Percentiles rank a stretch among this genome's conserved stretches.
Conservation (phyloP, 2,329 filamentous ascomycete species). For the Pyricularia sp. region DNA sequence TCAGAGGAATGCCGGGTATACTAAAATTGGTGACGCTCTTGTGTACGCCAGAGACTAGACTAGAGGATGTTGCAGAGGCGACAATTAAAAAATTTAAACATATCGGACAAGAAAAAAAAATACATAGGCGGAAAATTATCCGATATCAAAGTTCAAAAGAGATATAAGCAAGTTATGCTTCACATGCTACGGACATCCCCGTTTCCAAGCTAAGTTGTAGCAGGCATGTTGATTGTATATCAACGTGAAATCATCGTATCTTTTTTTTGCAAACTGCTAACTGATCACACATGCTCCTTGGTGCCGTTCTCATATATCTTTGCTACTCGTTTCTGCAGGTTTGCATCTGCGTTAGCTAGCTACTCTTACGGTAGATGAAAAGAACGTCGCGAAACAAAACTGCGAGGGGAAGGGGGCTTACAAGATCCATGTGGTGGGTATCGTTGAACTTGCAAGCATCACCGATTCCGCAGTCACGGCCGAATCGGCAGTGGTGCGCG, state of each 20-base stretch:
- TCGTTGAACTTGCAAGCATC: slow-evolving; percentile 12
- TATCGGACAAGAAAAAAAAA: too few relatives aligned
- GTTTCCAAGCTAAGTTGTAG: neutral
- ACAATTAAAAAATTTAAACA: too few relatives aligned
- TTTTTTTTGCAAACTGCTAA: neutral
- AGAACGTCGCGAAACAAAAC: neutral
- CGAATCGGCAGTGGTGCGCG: slow-evolving; percentile 14
- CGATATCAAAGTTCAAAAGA: too few relatives aligned
- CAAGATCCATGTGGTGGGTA: slow-evolving; percentile 13
- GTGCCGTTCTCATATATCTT: slow-evolving; percentile 5
- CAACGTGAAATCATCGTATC: neutral
- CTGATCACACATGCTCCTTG: neutral
- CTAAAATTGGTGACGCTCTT: too few relatives aligned
- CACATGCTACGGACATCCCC: neutral
- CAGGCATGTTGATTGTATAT: neutral
- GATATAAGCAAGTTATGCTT: neutral
- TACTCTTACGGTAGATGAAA: neutral
- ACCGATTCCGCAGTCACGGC: slow-evolving; percentile 10
- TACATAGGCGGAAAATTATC: too few relatives aligned
- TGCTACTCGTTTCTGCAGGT: neutral
- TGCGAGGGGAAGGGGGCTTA: slow-evolving; percentile 6
- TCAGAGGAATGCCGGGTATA: too few relatives aligned
- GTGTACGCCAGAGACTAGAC: too few relatives aligned
- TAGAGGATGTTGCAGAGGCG: too few relatives aligned
- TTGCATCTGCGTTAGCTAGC: slow-evolving; percentile 2